Evolutionary conservation across 768 basidiomycete genomes (phyloP), one percentile per base, ranked within the genome.

Genomic region (Lactifluus rugatus): DNA sequence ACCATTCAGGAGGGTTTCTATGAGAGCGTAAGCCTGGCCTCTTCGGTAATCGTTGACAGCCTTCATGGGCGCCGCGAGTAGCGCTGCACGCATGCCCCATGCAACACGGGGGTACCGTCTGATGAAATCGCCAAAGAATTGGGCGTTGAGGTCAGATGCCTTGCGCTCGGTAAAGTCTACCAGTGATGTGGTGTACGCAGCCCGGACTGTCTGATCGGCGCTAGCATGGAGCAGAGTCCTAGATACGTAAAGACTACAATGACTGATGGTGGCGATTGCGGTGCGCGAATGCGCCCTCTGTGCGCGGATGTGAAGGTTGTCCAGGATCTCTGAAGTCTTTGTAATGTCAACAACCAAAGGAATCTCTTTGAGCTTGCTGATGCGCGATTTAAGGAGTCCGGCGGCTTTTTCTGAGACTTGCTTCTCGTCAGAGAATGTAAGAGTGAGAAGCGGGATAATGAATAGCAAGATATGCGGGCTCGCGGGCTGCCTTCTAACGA

Each of bases 341-440:
- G 78, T 76, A n/a, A 66, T 62, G 47, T 81, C 75, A 13, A 77
- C 70, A 28, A 73, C 72, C 2, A 65, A 61, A 2, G 86, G 84
- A 10, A 80, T 56, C 11, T 87, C 89, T 66, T 87, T 92, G 45
- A 81, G 73, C 68, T 91, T 91, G 56, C 77, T 80, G 57, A 94
- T 76, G 39, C 90, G 81, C 25, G 78, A 78, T 41, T 81, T 81
- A 44, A 97, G 75, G 60, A 97, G 81, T 25, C 88, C 85, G 58
- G 80, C 79, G 1, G 92, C 85, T 72, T 97, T 97, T 69, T 90
- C 87, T 11, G 86, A 79, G n/a, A 98, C 75, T 65, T 96, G 93
- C 46, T 78, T 81, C 70, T 97, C 93, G 70, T 93, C 89, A 53
- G 78, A 76, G 46, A 81, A 76, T 49, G 86, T 78, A 47, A 97